Evolutionary conservation across 768 basidiomycete species (phyloP).

Genomic region (Crucibulum laeve): DNA sequence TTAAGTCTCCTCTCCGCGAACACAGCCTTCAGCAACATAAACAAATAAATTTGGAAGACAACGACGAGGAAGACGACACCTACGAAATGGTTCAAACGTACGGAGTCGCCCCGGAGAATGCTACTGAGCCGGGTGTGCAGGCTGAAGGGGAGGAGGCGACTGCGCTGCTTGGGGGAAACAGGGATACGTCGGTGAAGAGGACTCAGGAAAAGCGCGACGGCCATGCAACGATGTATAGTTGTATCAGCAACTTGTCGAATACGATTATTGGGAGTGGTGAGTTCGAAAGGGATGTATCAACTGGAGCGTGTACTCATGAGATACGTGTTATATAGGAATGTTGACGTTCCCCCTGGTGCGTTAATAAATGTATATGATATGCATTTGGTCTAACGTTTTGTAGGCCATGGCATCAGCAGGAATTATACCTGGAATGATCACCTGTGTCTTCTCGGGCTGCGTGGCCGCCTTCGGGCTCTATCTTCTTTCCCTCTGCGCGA

Average conservation of each 20-base stretch:
- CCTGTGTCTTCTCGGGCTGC: slow-evolving; percentile 76
- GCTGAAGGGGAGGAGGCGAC: slow-evolving; percentile 43
- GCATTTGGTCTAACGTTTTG: neutral
- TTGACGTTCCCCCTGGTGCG: slow-evolving; percentile 80
- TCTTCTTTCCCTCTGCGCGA: slow-evolving; percentile 81
- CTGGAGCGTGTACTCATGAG: slow-evolving; percentile 3
- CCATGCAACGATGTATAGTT: slow-evolving; percentile 63
- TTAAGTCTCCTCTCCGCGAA: neutral
- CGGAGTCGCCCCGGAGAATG: slow-evolving; percentile 43
- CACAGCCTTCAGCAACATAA: neutral
- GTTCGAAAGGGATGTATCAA: too few species aligned
- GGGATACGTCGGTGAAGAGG: slow-evolving; percentile 15
- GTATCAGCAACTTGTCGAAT: slow-evolving; percentile 78
- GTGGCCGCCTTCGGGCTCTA: slow-evolving; percentile 86
- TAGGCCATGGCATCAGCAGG: slow-evolving; percentile 91
- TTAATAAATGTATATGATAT: slow-evolving; percentile 7
- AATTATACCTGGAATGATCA: slow-evolving; percentile 84
- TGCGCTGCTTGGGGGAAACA: slow-evolving; percentile 52
- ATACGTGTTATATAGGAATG: slow-evolving; percentile 54
- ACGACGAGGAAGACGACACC: slow-evolving; percentile 19
- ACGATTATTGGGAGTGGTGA: slow-evolving; percentile 90
- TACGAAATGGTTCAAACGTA: slow-evolving; percentile 73
- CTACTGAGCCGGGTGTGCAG: slow-evolving; percentile 21
- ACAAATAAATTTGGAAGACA: neutral
- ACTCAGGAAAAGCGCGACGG: slow-evolving; percentile 42